phyloP scores from a whole-genome alignment of 208 protist genomes.

The Borovskyia barvae region DNA sequence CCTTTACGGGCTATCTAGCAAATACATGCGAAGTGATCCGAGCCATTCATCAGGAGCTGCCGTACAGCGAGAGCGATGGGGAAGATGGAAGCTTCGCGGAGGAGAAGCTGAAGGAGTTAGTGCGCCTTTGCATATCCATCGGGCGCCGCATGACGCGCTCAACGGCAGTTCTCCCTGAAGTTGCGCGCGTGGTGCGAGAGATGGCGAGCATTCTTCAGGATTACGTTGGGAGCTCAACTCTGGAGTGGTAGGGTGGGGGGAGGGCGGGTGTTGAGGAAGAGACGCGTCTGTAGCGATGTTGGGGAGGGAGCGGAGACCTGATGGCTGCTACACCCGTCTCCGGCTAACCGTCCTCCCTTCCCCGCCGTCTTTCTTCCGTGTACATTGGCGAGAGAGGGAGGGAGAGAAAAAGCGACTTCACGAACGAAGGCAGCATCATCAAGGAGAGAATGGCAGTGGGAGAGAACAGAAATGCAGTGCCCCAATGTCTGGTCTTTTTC shows the following conservation, averaged over 20 bases:
- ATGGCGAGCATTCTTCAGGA: conserved; percentile 30
- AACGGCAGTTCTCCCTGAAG: conserved; percentile 2
- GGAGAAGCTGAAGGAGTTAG: conserved; percentile 40
- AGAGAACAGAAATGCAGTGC: too few relatives aligned
- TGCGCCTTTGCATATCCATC: conserved; percentile 33
- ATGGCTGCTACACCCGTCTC: too few relatives aligned
- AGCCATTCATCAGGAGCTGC: background rate
- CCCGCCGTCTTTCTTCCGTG: too few relatives aligned
- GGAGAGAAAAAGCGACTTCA: too few relatives aligned
- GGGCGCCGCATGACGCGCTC: conserved; percentile 23
- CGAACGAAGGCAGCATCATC: too few relatives aligned
- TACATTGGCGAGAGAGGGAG: too few relatives aligned
- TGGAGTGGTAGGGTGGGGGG: conserved; percentile 48
- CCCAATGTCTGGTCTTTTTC: too few relatives aligned
- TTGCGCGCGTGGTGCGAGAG: conserved; percentile 14
- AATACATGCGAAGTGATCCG: conserved; percentile 7
- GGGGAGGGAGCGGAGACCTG: too few relatives aligned
- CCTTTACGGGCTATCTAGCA: conserved; percentile 2
- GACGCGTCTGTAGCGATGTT: too few relatives aligned
- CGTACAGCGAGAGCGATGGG: conserved; percentile 1
- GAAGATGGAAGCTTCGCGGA: conserved; percentile 65
- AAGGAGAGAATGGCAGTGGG: too few relatives aligned
- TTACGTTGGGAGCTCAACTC: conserved; percentile 39
- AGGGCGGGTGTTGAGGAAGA: too few relatives aligned
- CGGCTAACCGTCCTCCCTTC: too few relatives aligned